These are phyloP conservation scores for Elongisporangium prolatum DNA, from an alignment of 352 stramenopile species.

Conservation along the genomic window DNA sequence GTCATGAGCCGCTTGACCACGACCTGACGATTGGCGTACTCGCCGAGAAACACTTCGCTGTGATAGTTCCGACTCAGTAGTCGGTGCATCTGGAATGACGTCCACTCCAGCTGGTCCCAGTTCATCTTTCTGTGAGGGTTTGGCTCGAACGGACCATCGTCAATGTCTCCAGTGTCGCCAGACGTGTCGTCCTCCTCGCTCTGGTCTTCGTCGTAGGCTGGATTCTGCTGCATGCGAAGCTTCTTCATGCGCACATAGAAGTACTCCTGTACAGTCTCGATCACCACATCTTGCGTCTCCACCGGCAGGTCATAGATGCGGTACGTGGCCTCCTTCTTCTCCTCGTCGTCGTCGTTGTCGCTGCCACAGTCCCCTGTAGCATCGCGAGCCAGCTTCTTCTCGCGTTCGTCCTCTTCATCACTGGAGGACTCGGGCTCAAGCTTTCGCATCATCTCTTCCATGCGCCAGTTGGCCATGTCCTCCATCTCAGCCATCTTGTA, in stretches of 20 bases:
- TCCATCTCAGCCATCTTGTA: constrained; percentile 56
- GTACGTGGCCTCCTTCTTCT: constrained; percentile 18
- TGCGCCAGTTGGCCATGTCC: constrained; percentile 61
- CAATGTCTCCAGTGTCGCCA: too few species aligned
- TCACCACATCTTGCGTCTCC: constrained; percentile 51
- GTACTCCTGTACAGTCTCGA: constrained; percentile 55
- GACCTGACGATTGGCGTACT: constrained; percentile 50
- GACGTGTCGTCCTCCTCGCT: constrained; percentile 2
- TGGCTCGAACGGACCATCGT: too few species aligned
- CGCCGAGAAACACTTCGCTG: constrained; percentile 55
- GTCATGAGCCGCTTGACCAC: constrained; percentile 73
- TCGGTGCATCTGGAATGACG: constrained; percentile 55
- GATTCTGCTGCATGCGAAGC: constrained; percentile 17
- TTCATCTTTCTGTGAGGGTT: constrained; percentile 7
- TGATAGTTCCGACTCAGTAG: constrained; percentile 61
- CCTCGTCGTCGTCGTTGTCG: constrained; percentile 17
- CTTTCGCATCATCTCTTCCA: constrained; percentile 60
- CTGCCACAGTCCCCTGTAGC: background rate
- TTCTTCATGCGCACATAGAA: constrained; percentile 41
- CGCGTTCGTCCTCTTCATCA: constrained; percentile 3
- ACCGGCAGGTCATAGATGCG: constrained; percentile 56
- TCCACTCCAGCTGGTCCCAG: constrained; percentile 58
- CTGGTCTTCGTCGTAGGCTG: constrained; percentile 13
- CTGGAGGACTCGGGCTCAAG: constrained; percentile 24
- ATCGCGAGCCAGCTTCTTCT: background rate